phyloP scores from a whole-genome alignment of 257 asterid genomes.

The Solanum pimpinellifolium region DNA sequence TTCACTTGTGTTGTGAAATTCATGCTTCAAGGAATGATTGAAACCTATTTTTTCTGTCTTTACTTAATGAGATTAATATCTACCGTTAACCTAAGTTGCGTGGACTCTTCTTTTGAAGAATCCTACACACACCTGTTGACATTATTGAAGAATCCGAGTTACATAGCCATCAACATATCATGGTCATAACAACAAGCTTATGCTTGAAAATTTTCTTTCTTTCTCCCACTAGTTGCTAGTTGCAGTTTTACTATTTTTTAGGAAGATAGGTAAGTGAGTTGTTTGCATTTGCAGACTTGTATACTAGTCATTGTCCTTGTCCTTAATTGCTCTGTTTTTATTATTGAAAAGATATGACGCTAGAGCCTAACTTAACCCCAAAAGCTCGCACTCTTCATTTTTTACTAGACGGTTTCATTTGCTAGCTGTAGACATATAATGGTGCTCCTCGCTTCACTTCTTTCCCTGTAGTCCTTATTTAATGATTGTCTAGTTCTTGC shows the following conservation, averaged over 20 bases:
- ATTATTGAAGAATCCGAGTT: background rate
- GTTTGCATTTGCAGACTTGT: background rate
- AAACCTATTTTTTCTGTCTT: background rate
- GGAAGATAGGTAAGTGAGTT: background rate
- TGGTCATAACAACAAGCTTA: background rate
- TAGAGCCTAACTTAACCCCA: background rate
- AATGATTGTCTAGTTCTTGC: background rate
- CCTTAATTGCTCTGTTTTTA: background rate
- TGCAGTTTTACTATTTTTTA: background rate
- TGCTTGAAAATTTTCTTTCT: background rate
- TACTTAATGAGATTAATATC: background rate
- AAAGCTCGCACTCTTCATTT: background rate
- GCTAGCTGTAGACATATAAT: background rate
- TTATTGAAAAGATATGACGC: background rate
- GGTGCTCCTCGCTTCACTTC: background rate
- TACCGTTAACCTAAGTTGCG: background rate
- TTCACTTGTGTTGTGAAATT: background rate
- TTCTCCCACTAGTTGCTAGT: background rate
- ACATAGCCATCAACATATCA: background rate
- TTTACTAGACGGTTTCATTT: background rate
- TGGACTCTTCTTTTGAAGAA: background rate
- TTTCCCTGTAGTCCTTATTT: background rate
- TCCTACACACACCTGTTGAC: background rate
- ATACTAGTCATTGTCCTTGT: background rate
- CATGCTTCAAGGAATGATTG: background rate